Conservation (phyloP, 2,329 filamentous ascomycete genomes). For the Penicillium sp. region DNA sequence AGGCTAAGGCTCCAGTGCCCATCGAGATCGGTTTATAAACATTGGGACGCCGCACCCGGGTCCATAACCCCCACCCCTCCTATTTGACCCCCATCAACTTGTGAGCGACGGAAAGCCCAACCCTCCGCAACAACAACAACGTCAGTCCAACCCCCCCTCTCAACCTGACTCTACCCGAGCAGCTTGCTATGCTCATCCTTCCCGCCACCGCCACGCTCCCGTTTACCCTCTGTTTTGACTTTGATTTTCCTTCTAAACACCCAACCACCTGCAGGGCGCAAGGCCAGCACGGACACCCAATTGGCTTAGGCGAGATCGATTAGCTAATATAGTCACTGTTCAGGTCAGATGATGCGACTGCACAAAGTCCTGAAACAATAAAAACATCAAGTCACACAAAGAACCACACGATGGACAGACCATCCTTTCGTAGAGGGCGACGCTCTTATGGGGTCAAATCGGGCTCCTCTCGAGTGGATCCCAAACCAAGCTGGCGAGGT, state of each 20-base stretch:
- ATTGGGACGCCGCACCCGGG: not conserved
- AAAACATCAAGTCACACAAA: not conserved
- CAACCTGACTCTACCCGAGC: not conserved
- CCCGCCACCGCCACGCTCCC: conserved; percentile 6
- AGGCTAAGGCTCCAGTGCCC: too few relatives aligned
- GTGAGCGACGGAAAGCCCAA: too few relatives aligned
- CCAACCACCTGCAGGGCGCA: not conserved
- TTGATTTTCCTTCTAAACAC: not conserved
- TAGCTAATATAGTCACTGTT: not conserved
- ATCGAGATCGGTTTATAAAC: not conserved
- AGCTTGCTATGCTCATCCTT: not conserved
- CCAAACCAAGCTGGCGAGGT: conserved; percentile 5
- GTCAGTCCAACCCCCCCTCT: not conserved
- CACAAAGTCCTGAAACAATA: not conserved
- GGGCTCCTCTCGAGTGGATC: conserved; percentile 5
- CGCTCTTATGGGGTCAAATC: not conserved
- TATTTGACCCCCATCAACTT: too few relatives aligned
- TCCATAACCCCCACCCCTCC: not conserved
- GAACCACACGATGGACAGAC: conserved; percentile 2
- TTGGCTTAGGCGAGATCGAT: not conserved
- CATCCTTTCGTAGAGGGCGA: conserved; percentile 2
- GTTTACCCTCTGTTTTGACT: not conserved
- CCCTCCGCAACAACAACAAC: not conserved
- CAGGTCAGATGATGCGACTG: conserved; percentile 4
- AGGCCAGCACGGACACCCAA: not conserved